Conservation (phyloP, 2,329 filamentous ascomycete species). For the Sporothrix variecibatus region DNA sequence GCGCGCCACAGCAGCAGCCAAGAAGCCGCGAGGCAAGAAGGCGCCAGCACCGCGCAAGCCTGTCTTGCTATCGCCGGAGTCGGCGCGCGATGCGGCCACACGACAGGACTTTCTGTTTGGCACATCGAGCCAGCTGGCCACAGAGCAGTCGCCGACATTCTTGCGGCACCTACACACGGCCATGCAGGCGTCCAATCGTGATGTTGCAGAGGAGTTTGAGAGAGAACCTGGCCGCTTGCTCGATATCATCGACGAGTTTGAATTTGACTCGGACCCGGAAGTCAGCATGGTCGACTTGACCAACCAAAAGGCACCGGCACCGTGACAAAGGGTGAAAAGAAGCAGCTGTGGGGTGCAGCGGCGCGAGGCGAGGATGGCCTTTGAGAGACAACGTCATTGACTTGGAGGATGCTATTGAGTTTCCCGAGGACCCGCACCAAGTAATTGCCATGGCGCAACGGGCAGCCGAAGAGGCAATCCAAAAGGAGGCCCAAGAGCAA, state of each 20-base stretch:
- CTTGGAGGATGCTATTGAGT: slow-evolving; percentile 49
- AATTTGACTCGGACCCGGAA: not conserved
- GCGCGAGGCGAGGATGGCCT: slow-evolving; percentile 67
- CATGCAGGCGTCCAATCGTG: slow-evolving; percentile 59
- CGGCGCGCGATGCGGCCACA: slow-evolving; percentile 65
- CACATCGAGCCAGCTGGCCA: slow-evolving; percentile 78
- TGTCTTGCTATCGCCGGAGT: slow-evolving; percentile 66
- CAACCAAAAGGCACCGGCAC: not conserved
- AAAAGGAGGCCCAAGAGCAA: not conserved
- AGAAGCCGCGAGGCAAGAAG: slow-evolving; percentile 40
- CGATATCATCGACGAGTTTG: slow-evolving; percentile 1
- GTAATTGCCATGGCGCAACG: slow-evolving; percentile 31
- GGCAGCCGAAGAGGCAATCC: slow-evolving; percentile 27
- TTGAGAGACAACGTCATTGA: slow-evolving; percentile 65
- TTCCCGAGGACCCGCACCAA: slow-evolving; percentile 33
- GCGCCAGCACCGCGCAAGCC: slow-evolving; percentile 45
- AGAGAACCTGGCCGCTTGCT: slow-evolving; percentile 21
- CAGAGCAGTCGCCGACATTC: slow-evolving; percentile 69
- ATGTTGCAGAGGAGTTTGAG: not conserved
- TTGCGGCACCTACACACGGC: slow-evolving; percentile 64
- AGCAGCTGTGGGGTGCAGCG: slow-evolving; percentile 69
- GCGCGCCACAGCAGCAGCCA: slow-evolving; percentile 26
- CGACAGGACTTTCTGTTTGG: slow-evolving; percentile 81
- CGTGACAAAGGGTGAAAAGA: not conserved
- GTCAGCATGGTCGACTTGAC: slow-evolving; percentile 22